These are phyloP conservation scores for Leucosporidium creatinivorum DNA, from an alignment of 768 basidiomycete genomes.

Conservation along the genomic window DNA sequence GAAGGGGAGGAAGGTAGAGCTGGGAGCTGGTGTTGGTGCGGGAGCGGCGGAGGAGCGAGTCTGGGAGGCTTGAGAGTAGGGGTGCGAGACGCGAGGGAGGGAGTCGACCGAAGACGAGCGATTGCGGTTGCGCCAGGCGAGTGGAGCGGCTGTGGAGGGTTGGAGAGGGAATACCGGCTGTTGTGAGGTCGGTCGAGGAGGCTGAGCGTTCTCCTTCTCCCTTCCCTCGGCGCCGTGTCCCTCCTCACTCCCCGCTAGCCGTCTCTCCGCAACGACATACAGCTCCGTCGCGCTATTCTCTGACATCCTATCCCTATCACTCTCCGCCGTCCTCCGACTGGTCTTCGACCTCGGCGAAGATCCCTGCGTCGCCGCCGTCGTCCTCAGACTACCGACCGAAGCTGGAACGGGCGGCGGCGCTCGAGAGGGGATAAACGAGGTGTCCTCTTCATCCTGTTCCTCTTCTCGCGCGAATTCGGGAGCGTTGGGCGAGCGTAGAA, in stretches of 20 bases:
- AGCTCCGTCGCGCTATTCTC: background rate
- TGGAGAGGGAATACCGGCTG: no score
- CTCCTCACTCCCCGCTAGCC: no score
- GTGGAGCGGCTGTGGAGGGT: background rate
- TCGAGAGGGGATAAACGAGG: background rate
- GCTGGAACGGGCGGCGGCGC: background rate
- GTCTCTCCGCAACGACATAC: background rate
- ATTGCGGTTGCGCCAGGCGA: background rate
- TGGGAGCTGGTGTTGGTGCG: background rate
- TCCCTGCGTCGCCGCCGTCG: background rate
- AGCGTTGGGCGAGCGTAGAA: conserved; percentile 15
- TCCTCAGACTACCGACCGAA: no score
- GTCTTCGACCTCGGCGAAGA: background rate
- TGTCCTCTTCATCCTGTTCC: no score
- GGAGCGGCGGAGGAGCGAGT: background rate
- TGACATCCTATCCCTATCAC: background rate
- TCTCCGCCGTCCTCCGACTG: background rate
- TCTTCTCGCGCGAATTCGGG: background rate
- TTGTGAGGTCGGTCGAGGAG: no score
- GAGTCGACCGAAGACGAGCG: background rate
- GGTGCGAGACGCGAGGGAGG: background rate
- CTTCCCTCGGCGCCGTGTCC: no score
- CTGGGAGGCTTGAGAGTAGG: background rate
- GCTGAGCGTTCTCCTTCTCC: no score
- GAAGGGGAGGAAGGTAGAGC: background rate